A percentile compares a stretch with the other conserved stretches of the same genome.
Evolutionary conservation across 225 moss, liverwort and hornwort genomes (phyloP).

Genomic region (Physcomitrium patens): DNA sequence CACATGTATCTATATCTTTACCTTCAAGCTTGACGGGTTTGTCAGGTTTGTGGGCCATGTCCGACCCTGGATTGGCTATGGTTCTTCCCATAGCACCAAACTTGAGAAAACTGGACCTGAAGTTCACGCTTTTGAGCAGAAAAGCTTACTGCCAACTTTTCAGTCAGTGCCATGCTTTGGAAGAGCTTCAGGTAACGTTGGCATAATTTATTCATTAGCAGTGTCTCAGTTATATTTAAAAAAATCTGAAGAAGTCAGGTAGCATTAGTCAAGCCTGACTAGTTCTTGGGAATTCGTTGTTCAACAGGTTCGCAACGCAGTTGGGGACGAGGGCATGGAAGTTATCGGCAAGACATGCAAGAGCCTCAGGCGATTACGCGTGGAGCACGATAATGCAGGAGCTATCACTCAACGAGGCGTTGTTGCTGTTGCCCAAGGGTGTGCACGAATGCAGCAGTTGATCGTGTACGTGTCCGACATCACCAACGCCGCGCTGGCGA

Average conservation of each 20-base stretch:
- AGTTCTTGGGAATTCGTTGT: conserved; percentile 3
- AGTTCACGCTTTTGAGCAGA: conserved; percentile 55
- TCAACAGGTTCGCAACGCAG: conserved; percentile 52
- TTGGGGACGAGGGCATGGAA: conserved; percentile 68
- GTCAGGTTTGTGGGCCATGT: conserved; percentile 69
- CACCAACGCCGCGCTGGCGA: conserved; percentile 61
- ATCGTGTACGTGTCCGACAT: conserved; percentile 67
- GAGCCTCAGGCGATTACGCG: conserved; percentile 53
- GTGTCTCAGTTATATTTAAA: not conserved
- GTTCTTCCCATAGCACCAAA: conserved; percentile 57
- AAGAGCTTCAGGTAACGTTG: conserved; percentile 62
- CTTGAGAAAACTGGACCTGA: conserved; percentile 75
- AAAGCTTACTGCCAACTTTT: conserved; percentile 69
- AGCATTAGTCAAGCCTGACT: not conserved
- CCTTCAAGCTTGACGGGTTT: conserved; percentile 49
- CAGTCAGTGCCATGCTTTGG: conserved; percentile 63
- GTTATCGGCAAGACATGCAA: conserved; percentile 61
- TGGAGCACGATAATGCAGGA: conserved; percentile 65
- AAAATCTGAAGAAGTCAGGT: not conserved
- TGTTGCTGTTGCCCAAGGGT: conserved; percentile 65
- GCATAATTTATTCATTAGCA: not conserved
- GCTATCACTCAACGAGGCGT: conserved; percentile 59
- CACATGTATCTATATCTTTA: conserved; percentile 30
- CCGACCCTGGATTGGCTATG: conserved; percentile 54
- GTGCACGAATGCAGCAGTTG: conserved; percentile 57